Percentiles rank a stretch among this genome's conserved stretches.
phyloP scores from a whole-genome alignment of 805 yeast species.

The Saturnispora besseyi region DNA sequence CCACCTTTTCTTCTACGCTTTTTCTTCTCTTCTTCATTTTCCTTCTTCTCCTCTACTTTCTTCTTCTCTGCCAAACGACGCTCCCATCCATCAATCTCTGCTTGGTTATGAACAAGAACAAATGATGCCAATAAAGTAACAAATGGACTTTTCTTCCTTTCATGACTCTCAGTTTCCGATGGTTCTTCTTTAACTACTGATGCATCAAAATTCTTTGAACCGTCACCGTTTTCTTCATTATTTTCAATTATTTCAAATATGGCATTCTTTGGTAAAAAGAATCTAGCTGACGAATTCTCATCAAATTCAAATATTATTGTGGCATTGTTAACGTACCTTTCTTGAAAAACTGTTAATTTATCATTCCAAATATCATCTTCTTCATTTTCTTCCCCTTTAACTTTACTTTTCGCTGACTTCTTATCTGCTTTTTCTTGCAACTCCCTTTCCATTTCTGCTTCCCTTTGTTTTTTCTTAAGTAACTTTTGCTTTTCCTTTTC shows the following conservation, averaged over 20 bases:
- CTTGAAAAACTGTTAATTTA: constrained; percentile 69
- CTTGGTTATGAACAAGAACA: constrained; percentile 41
- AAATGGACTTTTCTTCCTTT: constrained; percentile 14
- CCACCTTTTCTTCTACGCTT: constrained; percentile 15
- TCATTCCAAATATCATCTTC: constrained; percentile 35
- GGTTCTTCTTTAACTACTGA: constrained; percentile 14
- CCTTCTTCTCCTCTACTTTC: constrained; percentile 20
- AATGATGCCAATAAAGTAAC: constrained; percentile 41
- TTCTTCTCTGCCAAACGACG: constrained; percentile 24
- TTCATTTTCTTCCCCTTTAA: constrained; percentile 11
- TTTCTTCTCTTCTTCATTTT: constrained; percentile 19
- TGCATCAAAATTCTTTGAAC: constrained; percentile 7
- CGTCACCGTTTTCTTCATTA: constrained; percentile 20
- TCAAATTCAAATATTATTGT: constrained; percentile 76
- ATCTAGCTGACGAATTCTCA: constrained; percentile 72
- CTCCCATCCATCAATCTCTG: constrained; percentile 40
- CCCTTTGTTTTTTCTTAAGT: constrained; percentile 16
- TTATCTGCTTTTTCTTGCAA: constrained; percentile 16
- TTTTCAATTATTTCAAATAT: constrained; percentile 49
- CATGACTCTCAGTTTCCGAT: constrained; percentile 1
- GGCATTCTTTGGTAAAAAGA: constrained; percentile 64
- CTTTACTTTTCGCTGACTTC: constrained; percentile 10
- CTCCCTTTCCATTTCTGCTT: constrained; percentile 19
- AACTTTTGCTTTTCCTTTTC: constrained; percentile 21
- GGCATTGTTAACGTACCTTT: constrained; percentile 56